Evolutionary conservation across 192 early-diverging fungal species (phyloP), one percentile per base, ranked within the genome.

Genomic region (Entomortierella chlamydospora): DNA sequence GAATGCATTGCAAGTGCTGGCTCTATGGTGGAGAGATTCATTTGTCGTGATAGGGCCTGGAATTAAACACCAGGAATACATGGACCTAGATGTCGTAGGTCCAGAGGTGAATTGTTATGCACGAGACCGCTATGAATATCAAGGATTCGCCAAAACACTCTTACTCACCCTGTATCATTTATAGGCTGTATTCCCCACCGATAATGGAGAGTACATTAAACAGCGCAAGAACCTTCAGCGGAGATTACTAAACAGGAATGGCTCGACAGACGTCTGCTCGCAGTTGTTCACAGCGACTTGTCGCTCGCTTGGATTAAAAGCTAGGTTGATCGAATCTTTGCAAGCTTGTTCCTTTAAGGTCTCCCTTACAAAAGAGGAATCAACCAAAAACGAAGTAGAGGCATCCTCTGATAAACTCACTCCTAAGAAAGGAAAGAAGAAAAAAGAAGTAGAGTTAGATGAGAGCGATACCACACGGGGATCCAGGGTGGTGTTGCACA

Each of bases 341-440:
- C 89, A 92, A 43, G 88, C 91, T 2, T 66, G 90, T 0, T 83
- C 93, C 11, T 86, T 93, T 43, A 89, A 87, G 17, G 61, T 91
- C 23, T 70, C 68, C 1, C 49, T 70, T 13, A 29, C 76, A 8
- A 79, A 79, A 50, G 63, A 66, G 0, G 63, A 66, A 11, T 57
- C 68, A 47, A 26, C 51, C 22, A 37, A 31, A 34, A 41, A 29
- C 22, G 68, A 52, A 1, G 23, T 54, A 15, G 63, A 54, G 20
- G 41, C 49, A 22, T 76, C 57, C 23, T 20, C 17, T 0, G 55
- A 30, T 0, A 9, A 33, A 6, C 12, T 39, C 10, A 41, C 29
- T 29, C n/a, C 60, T 17, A 70, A 29, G 31, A 71, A 34, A 54
- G 52, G 42, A 49, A 62, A 57, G 39, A 65, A 67, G 52, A 72